Base-by-base conservation (phyloP, 352 stramenopile species). In the Phytophthora pisi region DNA sequence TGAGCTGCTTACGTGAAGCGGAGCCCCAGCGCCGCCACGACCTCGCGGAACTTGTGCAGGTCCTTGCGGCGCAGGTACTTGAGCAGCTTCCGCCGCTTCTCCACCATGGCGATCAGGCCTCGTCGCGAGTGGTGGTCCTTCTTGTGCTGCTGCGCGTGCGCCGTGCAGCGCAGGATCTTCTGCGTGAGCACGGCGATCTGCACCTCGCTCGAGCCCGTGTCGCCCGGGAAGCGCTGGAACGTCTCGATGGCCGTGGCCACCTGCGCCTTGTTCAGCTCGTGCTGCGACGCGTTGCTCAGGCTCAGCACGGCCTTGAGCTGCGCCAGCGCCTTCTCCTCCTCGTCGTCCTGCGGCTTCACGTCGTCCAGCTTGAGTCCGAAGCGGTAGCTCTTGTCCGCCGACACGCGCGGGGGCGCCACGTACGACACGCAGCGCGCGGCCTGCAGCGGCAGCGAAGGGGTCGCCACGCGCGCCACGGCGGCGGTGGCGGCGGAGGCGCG, bases 81-180 rank as follows among this genome's bases (percentile, higher is more conserved):
- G 60, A 96, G 80, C 51, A 96, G 70, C 74, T 94, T 96, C 70
- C 86, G 86, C 67, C 88, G 83, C 73, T 92, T 91, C 74, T 92
- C 78, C 42, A 96, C 86, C 88, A 96, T 92, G 20, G 86, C 82
- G 42, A 94, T 92, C 20, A 96, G 78, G 3, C 88, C 88, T 64
- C 88, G 86, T 66, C 86, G 81, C 69, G 88, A 96, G 79, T 96
- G 88, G 61, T 94, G 86, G 74, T 96, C 88, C 71, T 96, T 92
- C 86, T 94, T 93, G 77, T 96, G 78, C 23, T 63, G 63, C 65
- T 89, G 78, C 30, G 87, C 84, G 77, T 96, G 88, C 15, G 81
- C 50, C 66, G 88, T 96, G 57, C 70, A 89, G 52, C 79, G 86
- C 64, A 91, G 67, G 57, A 96, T 94, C 78, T 92, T 94, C 68